phyloP scores from a whole-genome alignment of 306 rosid species.

The Oemleria cerasiformis region DNA sequence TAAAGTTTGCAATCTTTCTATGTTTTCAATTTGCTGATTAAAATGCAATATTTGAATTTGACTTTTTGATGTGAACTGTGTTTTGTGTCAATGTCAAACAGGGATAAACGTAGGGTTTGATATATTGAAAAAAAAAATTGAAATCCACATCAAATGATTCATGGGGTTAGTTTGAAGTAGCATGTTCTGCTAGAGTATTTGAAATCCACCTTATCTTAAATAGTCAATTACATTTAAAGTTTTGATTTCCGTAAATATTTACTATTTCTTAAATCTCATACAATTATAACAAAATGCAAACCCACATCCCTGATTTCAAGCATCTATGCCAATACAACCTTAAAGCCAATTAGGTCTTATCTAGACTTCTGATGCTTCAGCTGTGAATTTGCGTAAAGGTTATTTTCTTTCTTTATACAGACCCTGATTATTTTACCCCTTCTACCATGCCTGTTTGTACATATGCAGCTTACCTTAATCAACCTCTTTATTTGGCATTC shows the following conservation, averaged over 20 bases:
- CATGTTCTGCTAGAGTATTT: background rate
- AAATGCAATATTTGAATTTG: background rate
- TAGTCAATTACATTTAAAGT: background rate
- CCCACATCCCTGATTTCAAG: background rate
- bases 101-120: slow-evolving; percentile 1
- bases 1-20: background rate
- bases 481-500: slow-evolving; percentile 18
- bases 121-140: background rate
- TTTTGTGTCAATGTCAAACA: background rate
- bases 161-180: background rate
- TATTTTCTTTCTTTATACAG: background rate
- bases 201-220: background rate
- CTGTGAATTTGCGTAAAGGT: background rate
- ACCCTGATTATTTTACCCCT: background rate
- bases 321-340: background rate
- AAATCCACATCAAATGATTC: background rate
- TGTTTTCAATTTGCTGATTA: background rate
- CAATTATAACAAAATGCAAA: background rate
- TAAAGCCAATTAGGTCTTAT: background rate
- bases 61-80: background rate
- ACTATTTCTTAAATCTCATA: background rate
- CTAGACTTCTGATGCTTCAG: background rate
- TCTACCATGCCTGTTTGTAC: background rate
- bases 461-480: background rate
- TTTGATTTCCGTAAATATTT: background rate